Base-by-base conservation (phyloP, 257 asterid genomes). In the Solanum virginianum region DNA sequence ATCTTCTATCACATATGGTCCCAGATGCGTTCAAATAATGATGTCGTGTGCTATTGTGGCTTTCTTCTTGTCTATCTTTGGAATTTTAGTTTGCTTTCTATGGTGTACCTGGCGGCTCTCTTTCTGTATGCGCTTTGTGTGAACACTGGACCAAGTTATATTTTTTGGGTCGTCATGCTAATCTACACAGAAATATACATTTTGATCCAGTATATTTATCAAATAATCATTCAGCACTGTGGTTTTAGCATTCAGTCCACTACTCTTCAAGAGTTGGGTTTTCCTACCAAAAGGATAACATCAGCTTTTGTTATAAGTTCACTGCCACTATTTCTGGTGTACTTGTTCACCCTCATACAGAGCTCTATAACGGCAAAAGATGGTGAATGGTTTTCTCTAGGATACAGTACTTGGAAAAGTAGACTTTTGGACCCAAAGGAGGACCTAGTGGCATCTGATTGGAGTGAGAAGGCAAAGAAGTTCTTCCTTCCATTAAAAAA, bases 311-410 rank as follows among this genome's bases (percentile, higher is more conserved):
- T 95, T 29, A 87, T 93, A 86, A 95, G 97, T 87, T 90, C 95
- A 85, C 90, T 97, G 74, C 99, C 99, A 85, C 90, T 97, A 86
- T 97, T 95, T 91, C 90, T 95, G 89, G 95, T 97, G 86, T 97
- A 97, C 86, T 90, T 97, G 56, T 95, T 92, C 80, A 97, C 99
- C 84, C 97, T 97, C 75, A 90, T 97, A 87, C 99, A 97, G 91
- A 92, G 98, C 91, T 94, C 99, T 68, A 95, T 97, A 85, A 97
- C 99, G 69, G 99, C 98, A 86, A 97, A 95, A 91, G 99, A 95
- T 83, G 96, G 98, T 32, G 98, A 93, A 90, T 93, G 98, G 99
- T 92, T 91, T 92, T 92, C 97, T 7, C 85, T 87, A 12, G 98
- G 96, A 26, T 91, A 88, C 86, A 86, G 89, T 86, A 90, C 84